Evolutionary conservation across 768 basidiomycete genomes (phyloP), one percentile per base, ranked within the genome.

Genomic region (Lactarius akahatsu): DNA sequence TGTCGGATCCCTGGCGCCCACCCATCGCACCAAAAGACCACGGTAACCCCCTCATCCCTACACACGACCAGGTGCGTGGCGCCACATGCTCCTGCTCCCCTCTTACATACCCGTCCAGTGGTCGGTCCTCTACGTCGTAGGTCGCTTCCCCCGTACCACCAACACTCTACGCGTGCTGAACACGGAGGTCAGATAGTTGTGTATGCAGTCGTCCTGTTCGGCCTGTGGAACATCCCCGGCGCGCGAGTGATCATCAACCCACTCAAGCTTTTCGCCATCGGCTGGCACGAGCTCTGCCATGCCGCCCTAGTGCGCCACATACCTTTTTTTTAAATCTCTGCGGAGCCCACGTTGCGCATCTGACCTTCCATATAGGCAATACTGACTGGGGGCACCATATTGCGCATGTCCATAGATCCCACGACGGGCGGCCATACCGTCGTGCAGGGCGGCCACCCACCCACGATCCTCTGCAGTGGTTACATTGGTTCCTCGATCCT

Each of bases 221-320:
- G 90, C 52, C 82, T 92, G 70, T 94, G 92, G 92, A 90, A 89
- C 76, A 89, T 94, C 52, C 92, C 92, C 4, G 86, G 89, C 64
- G 87, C 86, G 30, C 82, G 92, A 56, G 85, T 86, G 72, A 73
- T 91, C 77, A 93, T 94, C 72, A 91, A 85, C 73, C 92, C 92
- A 10, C 81, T 94, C 71, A 94, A 94, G 75, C 80, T 94, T 16
- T 88, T 94, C 74, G 90, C 91, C 61, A 93, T 94, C 67, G 92
- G 92, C 52, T 92, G 86, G 84, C 93, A 95, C 72, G 93, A 95
- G 74, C 80, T 94, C 18, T 94, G 90, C 73, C 93, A 95, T 75
- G 88, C 93, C 72, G 79, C 82, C 58, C 85, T 86, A 45, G 92
- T 93, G 69, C 62, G 89, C 80, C 34, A 34, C 47, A 16, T 54